Base-by-base conservation (phyloP, 2,329 filamentous ascomycete genomes). In the Trematosphaeria pertusa region DNA sequence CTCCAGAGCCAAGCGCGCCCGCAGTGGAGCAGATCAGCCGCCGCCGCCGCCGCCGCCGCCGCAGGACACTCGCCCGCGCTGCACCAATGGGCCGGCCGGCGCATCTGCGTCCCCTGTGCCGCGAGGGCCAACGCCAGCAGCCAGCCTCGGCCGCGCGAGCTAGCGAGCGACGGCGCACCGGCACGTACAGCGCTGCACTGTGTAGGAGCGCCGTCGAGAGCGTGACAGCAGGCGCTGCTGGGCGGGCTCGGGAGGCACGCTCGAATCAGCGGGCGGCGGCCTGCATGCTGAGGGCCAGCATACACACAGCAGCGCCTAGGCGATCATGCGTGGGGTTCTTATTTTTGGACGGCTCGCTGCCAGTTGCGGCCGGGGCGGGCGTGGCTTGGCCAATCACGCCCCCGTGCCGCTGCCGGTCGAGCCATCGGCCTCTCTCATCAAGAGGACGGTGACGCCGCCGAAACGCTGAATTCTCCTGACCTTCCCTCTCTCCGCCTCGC, bases 1-100 rank as follows among this genome's bases (percentile, higher is more conserved):
- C 42, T 39, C 42, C 34, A 36, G 33, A 43, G 52, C 46, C 59
- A 59, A 59, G 59, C 54, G 54, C 54, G 48, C 39, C 48, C 52
- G 44, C 37, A 52, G 54, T 52, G 53, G 54, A 50, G 49, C 38
- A 42, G 54, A 65, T 62, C 62, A 64, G 60, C 60, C 59, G 62
- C 59, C 53, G 50, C 52, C 45, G 37, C 50, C 40, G 35, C 22
- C 21, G 20, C 46, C 48, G 41, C 48, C 50, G n/a, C n/a, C n/a
- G n/a, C n/a, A n/a, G n/a, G n/a, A n/a, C n/a, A n/a, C n/a, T n/a
- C n/a, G n/a, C n/a, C n/a, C n/a, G n/a, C n/a, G n/a, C n/a, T n/a
- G n/a, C n/a, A n/a, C n/a, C n/a, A n/a, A n/a, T n/a, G n/a, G n/a
- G n/a, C n/a, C n/a, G n/a, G n/a, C n/a, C n/a, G n/a, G n/a, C n/a